Percentiles rank a stretch among this genome's conserved stretches.
These are phyloP conservation scores for Apiotrichum montevideense DNA, from an alignment of 1,284 basidiomycete genomes.

Conservation along the genomic window DNA sequence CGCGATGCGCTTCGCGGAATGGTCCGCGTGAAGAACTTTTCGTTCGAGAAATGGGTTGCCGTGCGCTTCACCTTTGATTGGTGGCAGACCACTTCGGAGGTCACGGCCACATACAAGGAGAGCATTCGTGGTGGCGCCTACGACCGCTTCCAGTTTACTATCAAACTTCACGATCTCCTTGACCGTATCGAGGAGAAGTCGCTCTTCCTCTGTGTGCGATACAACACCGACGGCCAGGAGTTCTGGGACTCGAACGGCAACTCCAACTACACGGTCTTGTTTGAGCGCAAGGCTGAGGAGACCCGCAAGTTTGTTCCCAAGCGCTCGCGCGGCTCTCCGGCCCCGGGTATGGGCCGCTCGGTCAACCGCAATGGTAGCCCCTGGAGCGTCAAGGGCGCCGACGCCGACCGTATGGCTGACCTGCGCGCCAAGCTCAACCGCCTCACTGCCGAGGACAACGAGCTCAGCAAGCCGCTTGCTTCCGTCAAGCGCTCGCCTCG, in stretches of 20 bases:
- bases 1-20: slow-evolving; percentile 58
- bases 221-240: slow-evolving; percentile 60
- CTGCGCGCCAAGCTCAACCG: slow-evolving; percentile 50
- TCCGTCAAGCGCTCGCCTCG: slow-evolving; percentile 13
- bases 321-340: slow-evolving; percentile 18
- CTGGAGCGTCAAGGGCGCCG: slow-evolving; percentile 46
- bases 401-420: slow-evolving; percentile 44
- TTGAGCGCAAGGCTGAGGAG: slow-evolving; percentile 29
- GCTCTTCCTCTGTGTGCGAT: slow-evolving; percentile 73
- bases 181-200: slow-evolving; percentile 75
- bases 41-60: slow-evolving; percentile 80
- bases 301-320: slow-evolving; percentile 17
- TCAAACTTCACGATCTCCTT: slow-evolving; percentile 52
- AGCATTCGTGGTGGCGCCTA: slow-evolving; percentile 56
- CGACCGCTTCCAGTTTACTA: slow-evolving; percentile 56
- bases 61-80: slow-evolving; percentile 87
- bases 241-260: slow-evolving; percentile 90
- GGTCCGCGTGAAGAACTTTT: slow-evolving; percentile 74
- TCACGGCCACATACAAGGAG: slow-evolving; percentile 69
- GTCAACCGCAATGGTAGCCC: slow-evolving; percentile 32
- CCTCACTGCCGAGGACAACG: slow-evolving; percentile 48
- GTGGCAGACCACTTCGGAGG: slow-evolving; percentile 95
- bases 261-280: slow-evolving; percentile 65
- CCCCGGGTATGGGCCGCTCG: slow-evolving; percentile 32
- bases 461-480: slow-evolving; percentile 8